These are phyloP conservation scores for Carex littledalei DNA, from an alignment of 176 grass and related monocot genomes.

Conservation along the genomic window DNA sequence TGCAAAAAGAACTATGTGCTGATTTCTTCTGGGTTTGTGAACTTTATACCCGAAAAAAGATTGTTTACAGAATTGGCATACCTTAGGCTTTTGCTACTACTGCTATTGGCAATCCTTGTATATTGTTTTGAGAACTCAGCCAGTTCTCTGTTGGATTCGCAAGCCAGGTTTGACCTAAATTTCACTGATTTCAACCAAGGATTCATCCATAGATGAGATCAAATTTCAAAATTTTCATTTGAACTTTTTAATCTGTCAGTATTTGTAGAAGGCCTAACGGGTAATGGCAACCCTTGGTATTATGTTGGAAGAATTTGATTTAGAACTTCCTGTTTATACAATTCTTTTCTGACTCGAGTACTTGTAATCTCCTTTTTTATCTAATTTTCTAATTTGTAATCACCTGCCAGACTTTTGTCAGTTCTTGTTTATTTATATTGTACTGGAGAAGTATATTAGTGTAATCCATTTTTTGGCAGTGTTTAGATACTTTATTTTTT, in stretches of 20 bases:
- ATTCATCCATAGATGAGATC: neutral
- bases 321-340: neutral
- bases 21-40: neutral
- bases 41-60: neutral
- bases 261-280: neutral
- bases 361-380: neutral
- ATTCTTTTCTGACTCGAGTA: neutral
- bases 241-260: neutral
- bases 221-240: neutral
- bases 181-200: neutral
- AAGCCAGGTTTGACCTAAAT: neutral
- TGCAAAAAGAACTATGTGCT: neutral
- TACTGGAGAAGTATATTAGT: neutral
- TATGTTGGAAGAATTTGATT: neutral
- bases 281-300: neutral
- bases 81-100: neutral
- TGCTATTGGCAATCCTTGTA: neutral
- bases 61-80: neutral
- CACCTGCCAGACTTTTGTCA: neutral
- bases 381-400: neutral
- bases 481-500: neutral
- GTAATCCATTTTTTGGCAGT: neutral
- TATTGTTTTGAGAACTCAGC: neutral
- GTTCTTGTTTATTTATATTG: neutral
- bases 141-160: neutral